phyloP scores from a whole-genome alignment of 2,329 filamentous ascomycete genomes.

The Pseudofabraea citricarpa region DNA sequence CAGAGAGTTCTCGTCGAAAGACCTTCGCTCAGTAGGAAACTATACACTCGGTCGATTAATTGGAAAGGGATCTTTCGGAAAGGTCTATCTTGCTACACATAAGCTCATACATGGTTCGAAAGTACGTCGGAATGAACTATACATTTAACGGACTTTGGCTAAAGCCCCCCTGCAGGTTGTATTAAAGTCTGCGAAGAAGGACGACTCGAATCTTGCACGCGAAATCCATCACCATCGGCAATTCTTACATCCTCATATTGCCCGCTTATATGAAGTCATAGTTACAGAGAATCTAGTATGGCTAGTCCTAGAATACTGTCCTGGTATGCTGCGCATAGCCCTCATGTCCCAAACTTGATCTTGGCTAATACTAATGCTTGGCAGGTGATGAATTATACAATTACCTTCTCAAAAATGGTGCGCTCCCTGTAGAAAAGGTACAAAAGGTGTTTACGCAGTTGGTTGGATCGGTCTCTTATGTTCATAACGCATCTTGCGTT shows the following conservation, averaged over 20 bases:
- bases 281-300: slow-evolving; percentile 93
- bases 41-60: slow-evolving; percentile 89
- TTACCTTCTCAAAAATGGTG: slow-evolving; percentile 82
- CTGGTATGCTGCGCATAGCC: slow-evolving; percentile 51
- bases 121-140: slow-evolving; percentile 45
- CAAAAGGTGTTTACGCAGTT: slow-evolving; percentile 96
- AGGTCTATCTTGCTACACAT: slow-evolving; percentile 92
- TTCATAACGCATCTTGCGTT: slow-evolving; percentile 91
- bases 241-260: slow-evolving; percentile 96
- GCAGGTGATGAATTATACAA: slow-evolving; percentile 95
- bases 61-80: slow-evolving; percentile 96
- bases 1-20: slow-evolving; percentile 90
- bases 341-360: not conserved
- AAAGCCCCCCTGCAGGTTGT: slow-evolving; percentile 63
- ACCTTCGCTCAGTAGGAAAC: slow-evolving; percentile 89
- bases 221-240: slow-evolving; percentile 99
- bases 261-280: slow-evolving; percentile 94
- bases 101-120: slow-evolving; percentile 99
- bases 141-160: slow-evolving; percentile 2
- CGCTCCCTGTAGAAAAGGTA: slow-evolving; percentile 77
- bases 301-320: slow-evolving; percentile 95
- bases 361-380: slow-evolving; percentile 23
- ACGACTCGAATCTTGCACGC: slow-evolving; percentile 89
- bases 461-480: slow-evolving; percentile 90
- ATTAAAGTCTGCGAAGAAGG: slow-evolving; percentile 95